Conservation (phyloP, 176 grass and related monocot species). For the Phoenix roebelenii region DNA sequence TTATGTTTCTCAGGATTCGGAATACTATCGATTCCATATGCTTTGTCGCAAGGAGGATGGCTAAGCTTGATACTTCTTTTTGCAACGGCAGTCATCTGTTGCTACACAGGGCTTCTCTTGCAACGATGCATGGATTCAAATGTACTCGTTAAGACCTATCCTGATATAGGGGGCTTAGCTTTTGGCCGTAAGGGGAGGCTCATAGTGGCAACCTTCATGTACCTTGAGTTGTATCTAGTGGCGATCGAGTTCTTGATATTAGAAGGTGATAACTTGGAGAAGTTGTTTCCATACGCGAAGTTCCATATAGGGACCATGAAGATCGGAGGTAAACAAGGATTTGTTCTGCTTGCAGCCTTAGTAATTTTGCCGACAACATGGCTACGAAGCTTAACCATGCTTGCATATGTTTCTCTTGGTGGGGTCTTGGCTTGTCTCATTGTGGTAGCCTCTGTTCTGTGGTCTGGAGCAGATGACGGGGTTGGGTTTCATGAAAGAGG, state of each 20-base stretch:
- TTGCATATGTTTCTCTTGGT: conserved; percentile 54
- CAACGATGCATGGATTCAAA: conserved; percentile 2
- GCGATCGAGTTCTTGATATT: conserved; percentile 76
- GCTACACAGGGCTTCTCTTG: neutral
- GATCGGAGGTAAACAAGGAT: conserved; percentile 69
- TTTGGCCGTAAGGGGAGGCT: conserved; percentile 1
- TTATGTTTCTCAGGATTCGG: neutral
- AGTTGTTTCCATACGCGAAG: conserved; percentile 50
- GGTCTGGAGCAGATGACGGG: conserved; percentile 44
- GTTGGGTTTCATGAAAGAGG: conserved; percentile 66
- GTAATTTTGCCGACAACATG: conserved; percentile 76
- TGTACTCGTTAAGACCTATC: neutral
- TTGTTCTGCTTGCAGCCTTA: conserved; percentile 54
- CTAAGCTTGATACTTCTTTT: conserved; percentile 2
- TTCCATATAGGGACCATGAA: conserved; percentile 40
- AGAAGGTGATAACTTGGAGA: conserved; percentile 88
- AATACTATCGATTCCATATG: conserved; percentile 3
- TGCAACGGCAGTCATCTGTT: neutral
- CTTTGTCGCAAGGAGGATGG: conserved; percentile 2
- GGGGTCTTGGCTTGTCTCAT: conserved; percentile 56
- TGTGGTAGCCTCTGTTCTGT: conserved; percentile 51
- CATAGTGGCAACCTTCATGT: neutral
- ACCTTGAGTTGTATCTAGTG: conserved; percentile 38
- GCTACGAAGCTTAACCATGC: conserved; percentile 64
- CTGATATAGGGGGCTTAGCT: neutral